phyloP scores from a whole-genome alignment of 805 yeast species.

The Jamesozyma piceae region DNA sequence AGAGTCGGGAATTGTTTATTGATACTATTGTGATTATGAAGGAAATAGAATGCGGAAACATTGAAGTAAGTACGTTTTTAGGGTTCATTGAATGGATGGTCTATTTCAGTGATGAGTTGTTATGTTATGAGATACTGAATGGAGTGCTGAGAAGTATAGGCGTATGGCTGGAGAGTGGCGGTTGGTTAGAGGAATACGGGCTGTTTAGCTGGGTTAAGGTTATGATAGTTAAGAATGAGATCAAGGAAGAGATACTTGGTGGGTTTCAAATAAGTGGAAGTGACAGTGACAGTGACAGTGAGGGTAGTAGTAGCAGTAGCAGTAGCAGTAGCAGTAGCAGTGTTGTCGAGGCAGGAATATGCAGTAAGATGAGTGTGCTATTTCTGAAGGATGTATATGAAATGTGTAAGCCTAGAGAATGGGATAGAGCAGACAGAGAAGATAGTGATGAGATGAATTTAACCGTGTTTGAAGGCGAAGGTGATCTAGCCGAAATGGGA shows the following conservation, averaged over 20 bases:
- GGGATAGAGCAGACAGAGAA: background rate
- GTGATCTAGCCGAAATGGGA: too few species aligned
- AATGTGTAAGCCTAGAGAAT: background rate
- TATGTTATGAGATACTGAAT: background rate
- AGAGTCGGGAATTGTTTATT: background rate
- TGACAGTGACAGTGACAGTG: background rate
- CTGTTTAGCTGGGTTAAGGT: background rate
- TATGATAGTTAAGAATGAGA: background rate
- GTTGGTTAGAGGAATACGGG: background rate
- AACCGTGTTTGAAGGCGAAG: background rate
- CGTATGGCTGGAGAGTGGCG: background rate
- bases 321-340: background rate
- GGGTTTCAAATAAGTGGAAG: background rate
- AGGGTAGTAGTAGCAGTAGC: background rate
- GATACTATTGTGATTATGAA: background rate
- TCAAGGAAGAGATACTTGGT: background rate
- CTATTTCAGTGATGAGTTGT: background rate
- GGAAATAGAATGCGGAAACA: background rate
- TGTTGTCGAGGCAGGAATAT: too few species aligned
- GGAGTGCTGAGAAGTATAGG: background rate
- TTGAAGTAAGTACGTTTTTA: background rate
- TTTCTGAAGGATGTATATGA: background rate
- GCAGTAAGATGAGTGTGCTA: too few species aligned
- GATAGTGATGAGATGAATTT: background rate
- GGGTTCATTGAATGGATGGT: background rate